phyloP scores from a whole-genome alignment of 495 filamentous ascomycete genomes.

The Penicillium bialowiezense region DNA sequence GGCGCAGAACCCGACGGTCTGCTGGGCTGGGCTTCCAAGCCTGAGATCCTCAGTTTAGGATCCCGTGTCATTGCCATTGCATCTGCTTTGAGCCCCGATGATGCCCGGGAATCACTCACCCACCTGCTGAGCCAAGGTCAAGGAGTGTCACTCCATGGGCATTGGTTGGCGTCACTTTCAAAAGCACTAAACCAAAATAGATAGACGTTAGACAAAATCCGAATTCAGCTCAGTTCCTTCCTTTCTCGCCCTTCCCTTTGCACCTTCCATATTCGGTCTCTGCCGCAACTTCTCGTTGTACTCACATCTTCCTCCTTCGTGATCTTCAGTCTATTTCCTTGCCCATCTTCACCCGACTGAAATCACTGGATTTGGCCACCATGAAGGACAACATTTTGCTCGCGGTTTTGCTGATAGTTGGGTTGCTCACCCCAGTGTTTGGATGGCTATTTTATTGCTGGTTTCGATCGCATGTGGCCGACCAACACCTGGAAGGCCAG shows the following conservation, averaged over 20 bases:
- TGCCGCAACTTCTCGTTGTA: too few relatives aligned
- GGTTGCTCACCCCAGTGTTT: background rate
- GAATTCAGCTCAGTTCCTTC: background rate
- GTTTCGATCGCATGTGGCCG: background rate
- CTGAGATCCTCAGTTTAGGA: slow-evolving; percentile 67
- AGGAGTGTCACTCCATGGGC: slow-evolving; percentile 12
- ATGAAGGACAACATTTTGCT: slow-evolving; percentile 1
- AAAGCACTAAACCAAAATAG: background rate
- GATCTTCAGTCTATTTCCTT: too few relatives aligned
- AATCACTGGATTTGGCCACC: background rate
- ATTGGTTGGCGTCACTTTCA: slow-evolving; percentile 17
- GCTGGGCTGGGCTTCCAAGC: slow-evolving; percentile 70
- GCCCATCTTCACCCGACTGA: background rate
- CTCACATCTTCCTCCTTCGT: background rate
- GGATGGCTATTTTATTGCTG: background rate
- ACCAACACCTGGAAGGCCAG: background rate
- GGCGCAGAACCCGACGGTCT: slow-evolving; percentile 51
- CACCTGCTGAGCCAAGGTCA: background rate
- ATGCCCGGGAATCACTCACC: slow-evolving; percentile 10
- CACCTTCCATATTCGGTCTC: too few relatives aligned
- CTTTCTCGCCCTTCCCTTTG: background rate
- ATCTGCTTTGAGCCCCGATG: slow-evolving; percentile 43
- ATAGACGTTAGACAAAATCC: background rate
- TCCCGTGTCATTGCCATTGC: slow-evolving; percentile 50
- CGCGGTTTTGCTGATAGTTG: background rate